Conservation (phyloP, 208 protist species). For the Leishmania braziliensis region DNA sequence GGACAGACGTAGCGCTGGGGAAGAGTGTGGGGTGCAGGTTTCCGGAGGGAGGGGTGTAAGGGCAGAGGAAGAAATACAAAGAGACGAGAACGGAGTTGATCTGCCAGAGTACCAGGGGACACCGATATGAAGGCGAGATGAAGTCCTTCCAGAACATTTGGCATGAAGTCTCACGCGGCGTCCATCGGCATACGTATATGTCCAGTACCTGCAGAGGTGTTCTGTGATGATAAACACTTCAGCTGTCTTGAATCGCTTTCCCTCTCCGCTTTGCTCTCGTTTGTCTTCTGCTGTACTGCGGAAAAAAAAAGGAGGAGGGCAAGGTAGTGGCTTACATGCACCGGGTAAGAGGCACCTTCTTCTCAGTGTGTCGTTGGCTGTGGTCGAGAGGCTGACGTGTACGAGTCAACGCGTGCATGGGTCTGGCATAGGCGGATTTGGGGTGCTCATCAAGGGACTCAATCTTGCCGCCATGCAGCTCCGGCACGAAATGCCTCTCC, state of each 20-base stretch:
- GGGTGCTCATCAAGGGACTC: background rate
- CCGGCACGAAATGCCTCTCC: slow-evolving; percentile 26
- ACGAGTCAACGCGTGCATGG: background rate
- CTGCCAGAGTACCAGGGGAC: too few species aligned
- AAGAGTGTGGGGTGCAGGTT: too few species aligned
- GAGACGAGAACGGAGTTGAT: too few species aligned
- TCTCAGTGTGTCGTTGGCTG: background rate
- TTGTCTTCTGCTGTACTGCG: background rate
- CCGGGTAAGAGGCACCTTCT: background rate
- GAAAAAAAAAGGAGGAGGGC: background rate
- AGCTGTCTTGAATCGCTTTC: background rate
- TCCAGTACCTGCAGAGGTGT: background rate
- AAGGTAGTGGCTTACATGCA: background rate
- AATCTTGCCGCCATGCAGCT: slow-evolving; percentile 12
- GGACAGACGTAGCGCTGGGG: too few species aligned
- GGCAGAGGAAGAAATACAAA: background rate
- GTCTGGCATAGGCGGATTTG: background rate
- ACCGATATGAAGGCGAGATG: too few species aligned
- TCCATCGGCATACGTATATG: background rate
- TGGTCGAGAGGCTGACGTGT: background rate
- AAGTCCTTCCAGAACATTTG: background rate
- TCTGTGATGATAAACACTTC: background rate
- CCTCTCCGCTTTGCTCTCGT: background rate
- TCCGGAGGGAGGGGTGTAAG: background rate
- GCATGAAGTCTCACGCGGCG: background rate